These are phyloP conservation scores for Lasiosphaeris hirsuta DNA, from an alignment of 495 filamentous ascomycete genomes.

Conservation along the genomic window DNA sequence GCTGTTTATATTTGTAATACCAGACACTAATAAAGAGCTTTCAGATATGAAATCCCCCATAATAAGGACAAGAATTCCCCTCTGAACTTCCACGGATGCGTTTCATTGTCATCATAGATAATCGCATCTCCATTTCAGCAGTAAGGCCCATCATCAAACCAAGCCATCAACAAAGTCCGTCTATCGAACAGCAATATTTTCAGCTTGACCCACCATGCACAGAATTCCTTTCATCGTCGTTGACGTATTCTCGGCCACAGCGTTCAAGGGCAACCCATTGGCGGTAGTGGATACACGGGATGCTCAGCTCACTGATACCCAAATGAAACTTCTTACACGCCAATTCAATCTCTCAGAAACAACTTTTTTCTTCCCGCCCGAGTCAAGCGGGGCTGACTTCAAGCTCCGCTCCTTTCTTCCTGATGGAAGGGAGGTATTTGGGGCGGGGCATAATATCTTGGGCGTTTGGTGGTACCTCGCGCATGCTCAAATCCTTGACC, in stretches of 20 bases:
- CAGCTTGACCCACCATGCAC: no score
- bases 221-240: no score
- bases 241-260: conserved; percentile 12
- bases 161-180: no score
- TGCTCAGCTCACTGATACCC: conserved; percentile 16
- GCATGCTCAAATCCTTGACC: conserved; percentile 2
- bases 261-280: conserved; percentile 14
- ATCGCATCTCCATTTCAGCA: no score
- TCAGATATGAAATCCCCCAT: no score
- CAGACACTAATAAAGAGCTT: no score
- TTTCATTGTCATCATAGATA: no score
- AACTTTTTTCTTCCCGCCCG: conserved; percentile 14
- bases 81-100: no score
- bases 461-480: conserved; percentile 16
- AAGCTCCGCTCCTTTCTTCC: conserved; percentile 17
- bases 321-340: conserved; percentile 15
- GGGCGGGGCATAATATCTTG: conserved; percentile 15
- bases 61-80: no score
- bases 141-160: no score
- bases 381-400: conserved; percentile 4
- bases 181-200: no score
- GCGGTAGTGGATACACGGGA: conserved; percentile 7
- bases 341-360: conserved; percentile 19
- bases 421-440: conserved; percentile 8
- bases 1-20: no score